These are phyloP conservation scores for Phycomyces blakesleeanus DNA, from an alignment of 192 early-diverging fungal species.

Conservation along the genomic window DNA sequence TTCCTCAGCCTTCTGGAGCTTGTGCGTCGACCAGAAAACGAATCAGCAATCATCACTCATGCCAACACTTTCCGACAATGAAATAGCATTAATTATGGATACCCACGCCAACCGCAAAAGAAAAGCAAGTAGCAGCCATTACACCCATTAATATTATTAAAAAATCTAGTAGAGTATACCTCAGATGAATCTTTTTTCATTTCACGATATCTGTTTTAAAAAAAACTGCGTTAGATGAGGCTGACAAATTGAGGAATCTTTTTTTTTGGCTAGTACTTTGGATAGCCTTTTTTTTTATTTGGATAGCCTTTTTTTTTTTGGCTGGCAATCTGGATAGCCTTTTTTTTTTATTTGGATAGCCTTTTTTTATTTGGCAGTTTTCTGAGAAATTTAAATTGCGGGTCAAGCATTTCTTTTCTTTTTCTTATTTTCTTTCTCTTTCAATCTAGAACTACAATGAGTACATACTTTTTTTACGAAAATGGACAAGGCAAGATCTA, in stretches of 20 bases:
- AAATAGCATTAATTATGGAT: constrained; percentile 19
- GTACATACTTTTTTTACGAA: no score
- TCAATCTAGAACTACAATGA: no score
- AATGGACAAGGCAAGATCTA: no score
- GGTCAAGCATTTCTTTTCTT: no score
- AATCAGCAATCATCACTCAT: constrained; percentile 10
- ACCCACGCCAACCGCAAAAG: constrained; percentile 16
- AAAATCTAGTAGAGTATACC: constrained; percentile 9
- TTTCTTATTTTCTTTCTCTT: no score
- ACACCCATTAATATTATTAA: constrained; percentile 12
- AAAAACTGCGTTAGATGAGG: neutral
- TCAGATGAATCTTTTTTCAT: constrained; percentile 3
- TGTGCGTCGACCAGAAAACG: constrained; percentile 16
- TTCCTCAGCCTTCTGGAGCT: constrained; percentile 18
- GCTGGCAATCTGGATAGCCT: no score
- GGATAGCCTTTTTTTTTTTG: no score
- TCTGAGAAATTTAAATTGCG: no score
- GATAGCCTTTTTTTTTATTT: no score
- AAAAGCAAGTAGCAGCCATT: constrained; percentile 12
- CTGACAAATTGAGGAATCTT: neutral
- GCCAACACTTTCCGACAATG: constrained; percentile 13
- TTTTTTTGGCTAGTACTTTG: no score
- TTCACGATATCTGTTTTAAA: constrained; percentile 4
- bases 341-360: no score
- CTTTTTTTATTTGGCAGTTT: no score